Percentiles rank a stretch among this genome's conserved stretches.
These are phyloP conservation scores for Ceratobasidium sp. DNA, from an alignment of 1,284 basidiomycete genomes.

Conservation along the genomic window DNA sequence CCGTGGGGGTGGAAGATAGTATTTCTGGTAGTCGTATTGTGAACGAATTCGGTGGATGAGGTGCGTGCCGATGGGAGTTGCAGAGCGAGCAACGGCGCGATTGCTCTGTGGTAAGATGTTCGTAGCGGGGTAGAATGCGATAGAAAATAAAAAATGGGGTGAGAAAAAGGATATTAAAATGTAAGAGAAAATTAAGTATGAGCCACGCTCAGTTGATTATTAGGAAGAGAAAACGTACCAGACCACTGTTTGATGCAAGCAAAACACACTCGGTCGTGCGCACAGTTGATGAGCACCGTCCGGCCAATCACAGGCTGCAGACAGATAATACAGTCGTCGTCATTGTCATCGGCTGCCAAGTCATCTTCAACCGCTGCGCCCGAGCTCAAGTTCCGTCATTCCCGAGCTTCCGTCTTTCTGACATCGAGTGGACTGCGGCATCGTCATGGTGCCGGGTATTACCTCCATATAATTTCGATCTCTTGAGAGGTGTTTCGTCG, in stretches of 20 bases:
- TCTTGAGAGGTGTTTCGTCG: background rate
- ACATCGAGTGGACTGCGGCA: conserved; percentile 3
- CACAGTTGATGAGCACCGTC: conserved; percentile 80
- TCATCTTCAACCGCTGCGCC: background rate
- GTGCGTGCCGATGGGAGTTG: conserved; percentile 76
- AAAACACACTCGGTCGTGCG: conserved; percentile 87
- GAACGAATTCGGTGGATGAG: conserved; percentile 83
- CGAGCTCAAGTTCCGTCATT: conserved; percentile 2
- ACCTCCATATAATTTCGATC: background rate
- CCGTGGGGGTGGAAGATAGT: conserved; percentile 75
- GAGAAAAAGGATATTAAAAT: conserved; percentile 61
- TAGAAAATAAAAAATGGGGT: conserved; percentile 13
- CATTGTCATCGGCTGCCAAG: conserved; percentile 49
- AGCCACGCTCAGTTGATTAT: conserved; percentile 15
- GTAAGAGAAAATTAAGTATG: conserved; percentile 61
- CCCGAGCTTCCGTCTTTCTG: conserved; percentile 27
- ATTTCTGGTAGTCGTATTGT: conserved; percentile 81
- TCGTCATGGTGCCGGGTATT: background rate
- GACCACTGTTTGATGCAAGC: conserved; percentile 87
- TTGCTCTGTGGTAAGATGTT: conserved; percentile 16
- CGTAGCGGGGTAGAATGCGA: background rate
- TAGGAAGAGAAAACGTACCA: conserved; percentile 60
- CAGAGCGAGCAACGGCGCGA: conserved; percentile 75
- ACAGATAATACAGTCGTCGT: conserved; percentile 75
- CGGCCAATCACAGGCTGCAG: conserved; percentile 79